Base-by-base conservation (phyloP, 202 grass and related monocot genomes). In the Musa balbisiana region DNA sequence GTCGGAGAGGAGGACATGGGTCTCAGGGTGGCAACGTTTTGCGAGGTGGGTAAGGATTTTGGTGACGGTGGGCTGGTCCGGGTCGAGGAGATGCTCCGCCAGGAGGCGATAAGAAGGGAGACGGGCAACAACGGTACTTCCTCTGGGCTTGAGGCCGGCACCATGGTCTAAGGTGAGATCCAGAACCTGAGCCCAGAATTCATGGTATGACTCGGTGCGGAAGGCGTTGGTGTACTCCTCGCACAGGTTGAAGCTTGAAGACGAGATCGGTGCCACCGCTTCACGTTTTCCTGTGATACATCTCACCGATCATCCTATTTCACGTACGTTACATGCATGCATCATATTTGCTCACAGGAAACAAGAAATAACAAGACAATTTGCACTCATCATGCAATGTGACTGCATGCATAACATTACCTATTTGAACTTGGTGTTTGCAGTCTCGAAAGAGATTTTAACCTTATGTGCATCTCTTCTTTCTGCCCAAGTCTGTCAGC, bases 141-240 rank as follows among this genome's bases (percentile, higher is more conserved):
- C 50, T 11, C 73, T 75, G 51, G 90, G 80, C 58, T 84, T 87
- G 51, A 97, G 88, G 0, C 52, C 88, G 19, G 80, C 91, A n/a
- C 91, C 94, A 52, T 98, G 90, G 33, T 79, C 89, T 67, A 98
- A 86, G 63, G 88, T 89, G 62, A 93, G 80, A 77, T 93, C 91
- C 27, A 93, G 76, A n/a, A 98, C 94, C 69, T 87, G 84, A 22
- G 91, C 94, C 88, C 94, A 98, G 84, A 98, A 93, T 76, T 98
- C 83, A 85, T 85, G 89, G 85, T 92, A 98, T 15, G 91, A 94
- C 84, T 98, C 87, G 68, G 91, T 92, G 78, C 94, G 83, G 84
- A 98, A 98, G 73, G 94, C 85, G 81, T 79, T 98, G 0, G 83
- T 86, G 81, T 98, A 94, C 76, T 98, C 94, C 76, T 94, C 94